Evolutionary conservation across 2,329 filamentous ascomycete genomes (phyloP).

Genomic region (Penicillium sp.): DNA sequence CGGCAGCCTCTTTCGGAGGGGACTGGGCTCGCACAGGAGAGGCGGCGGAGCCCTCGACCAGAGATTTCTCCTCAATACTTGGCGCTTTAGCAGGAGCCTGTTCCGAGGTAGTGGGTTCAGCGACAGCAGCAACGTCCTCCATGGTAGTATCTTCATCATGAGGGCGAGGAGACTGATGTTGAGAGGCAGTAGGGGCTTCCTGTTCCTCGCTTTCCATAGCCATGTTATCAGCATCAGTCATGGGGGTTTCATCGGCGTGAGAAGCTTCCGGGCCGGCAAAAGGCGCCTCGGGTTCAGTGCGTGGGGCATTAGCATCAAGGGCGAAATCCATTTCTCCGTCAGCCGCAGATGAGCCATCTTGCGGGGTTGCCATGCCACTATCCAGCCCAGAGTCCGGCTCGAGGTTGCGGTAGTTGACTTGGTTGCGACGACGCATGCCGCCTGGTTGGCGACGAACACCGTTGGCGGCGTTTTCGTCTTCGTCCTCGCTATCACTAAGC

Average conservation of each 20-base stretch:
- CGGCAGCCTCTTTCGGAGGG: slow-evolving; percentile 21
- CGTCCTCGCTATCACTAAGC: slow-evolving; percentile 83
- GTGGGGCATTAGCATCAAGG: slow-evolving; percentile 37
- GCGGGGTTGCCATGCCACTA: slow-evolving; percentile 50
- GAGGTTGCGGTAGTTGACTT: slow-evolving; percentile 60
- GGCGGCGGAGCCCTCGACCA: slow-evolving; percentile 18
- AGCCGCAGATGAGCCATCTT: slow-evolving; percentile 41
- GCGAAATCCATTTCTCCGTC: slow-evolving; percentile 44
- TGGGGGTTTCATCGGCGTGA: slow-evolving; percentile 32
- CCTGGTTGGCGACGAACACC: slow-evolving; percentile 62
- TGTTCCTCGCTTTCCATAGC: slow-evolving; percentile 31
- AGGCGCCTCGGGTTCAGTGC: slow-evolving; percentile 32
- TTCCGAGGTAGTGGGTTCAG: slow-evolving; percentile 19
- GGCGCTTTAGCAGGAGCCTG: slow-evolving; percentile 16
- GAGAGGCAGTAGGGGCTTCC: slow-evolving; percentile 30
- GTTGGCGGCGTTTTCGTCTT: slow-evolving; percentile 68
- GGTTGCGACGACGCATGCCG: slow-evolving; percentile 52
- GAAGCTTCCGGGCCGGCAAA: slow-evolving; percentile 31
- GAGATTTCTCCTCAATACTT: slow-evolving; percentile 17
- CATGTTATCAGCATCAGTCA: slow-evolving; percentile 33
- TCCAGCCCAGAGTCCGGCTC: slow-evolving; percentile 54
- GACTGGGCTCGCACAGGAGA: slow-evolving; percentile 18
- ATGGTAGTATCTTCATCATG: slow-evolving; percentile 40
- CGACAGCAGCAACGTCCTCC: slow-evolving; percentile 35
- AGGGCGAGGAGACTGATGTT: slow-evolving; percentile 27